phyloP scores from a whole-genome alignment of 192 early-diverging fungal species.

The Lobulomyces angularis region DNA sequence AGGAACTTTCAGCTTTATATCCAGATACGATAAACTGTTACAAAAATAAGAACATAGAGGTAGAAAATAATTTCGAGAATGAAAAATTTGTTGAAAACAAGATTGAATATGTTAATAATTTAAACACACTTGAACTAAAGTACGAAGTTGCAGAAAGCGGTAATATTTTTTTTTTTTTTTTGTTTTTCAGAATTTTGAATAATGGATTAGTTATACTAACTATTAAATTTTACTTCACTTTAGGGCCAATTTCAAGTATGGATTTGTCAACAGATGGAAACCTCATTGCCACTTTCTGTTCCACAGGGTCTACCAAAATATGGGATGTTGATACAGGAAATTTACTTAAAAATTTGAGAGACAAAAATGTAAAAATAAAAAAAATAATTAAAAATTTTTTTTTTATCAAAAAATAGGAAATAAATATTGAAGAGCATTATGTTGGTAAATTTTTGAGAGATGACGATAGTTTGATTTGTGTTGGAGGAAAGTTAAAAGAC shows the following conservation, averaged over 20 bases:
- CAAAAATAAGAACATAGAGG: too few relatives aligned
- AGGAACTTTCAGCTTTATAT: too few relatives aligned
- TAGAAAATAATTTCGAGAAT: too few relatives aligned
- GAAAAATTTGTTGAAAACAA: too few relatives aligned
- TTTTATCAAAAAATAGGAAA: constrained; percentile 11
- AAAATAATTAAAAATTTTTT: constrained; percentile 4
- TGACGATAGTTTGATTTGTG: constrained; percentile 49
- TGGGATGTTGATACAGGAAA: constrained; percentile 73
- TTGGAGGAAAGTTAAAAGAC: constrained; percentile 87
- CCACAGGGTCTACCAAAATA: constrained; percentile 56
- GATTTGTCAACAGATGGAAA: constrained; percentile 68
- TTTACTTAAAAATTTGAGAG: constrained; percentile 57
- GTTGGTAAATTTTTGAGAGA: constrained; percentile 67
- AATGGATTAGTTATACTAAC: too few relatives aligned
- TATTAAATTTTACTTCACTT: constrained; percentile 1
- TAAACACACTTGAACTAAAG: too few relatives aligned
- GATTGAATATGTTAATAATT: too few relatives aligned
- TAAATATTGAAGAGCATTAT: constrained; percentile 84
- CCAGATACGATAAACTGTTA: too few relatives aligned
- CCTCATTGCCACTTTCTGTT: constrained; percentile 79
- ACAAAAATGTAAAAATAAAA: constrained; percentile 19
- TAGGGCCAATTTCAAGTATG: constrained; percentile 70
- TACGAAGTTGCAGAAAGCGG: too few relatives aligned
- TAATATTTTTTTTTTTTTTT: too few relatives aligned
- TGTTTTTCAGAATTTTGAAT: too few relatives aligned